Evolutionary conservation across 352 stramenopile species (phyloP), one percentile per base, ranked within the genome.

Genomic region (Pythium guiyangense): DNA sequence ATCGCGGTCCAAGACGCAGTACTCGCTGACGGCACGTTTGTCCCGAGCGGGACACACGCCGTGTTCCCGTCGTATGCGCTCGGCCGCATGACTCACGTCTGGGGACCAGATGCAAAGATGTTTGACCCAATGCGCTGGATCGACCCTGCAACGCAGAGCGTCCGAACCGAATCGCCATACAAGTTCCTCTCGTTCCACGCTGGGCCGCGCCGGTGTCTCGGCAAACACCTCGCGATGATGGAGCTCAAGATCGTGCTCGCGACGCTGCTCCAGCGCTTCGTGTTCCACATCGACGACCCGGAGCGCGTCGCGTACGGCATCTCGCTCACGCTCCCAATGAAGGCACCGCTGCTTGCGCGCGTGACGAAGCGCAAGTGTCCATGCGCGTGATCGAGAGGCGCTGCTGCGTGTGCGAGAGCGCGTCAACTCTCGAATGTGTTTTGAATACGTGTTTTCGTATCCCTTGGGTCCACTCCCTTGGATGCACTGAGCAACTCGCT

Each of bases 161-260:
- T 71, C 40, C n/a, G 27, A 15, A 9, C 29, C 3, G 60, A 63
- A 18, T 74, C 69, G 34, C 27, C 56, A 22, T 86, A 69, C 62
- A 64, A 84, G 51, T 82, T 73, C 50, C 56, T 62, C 12, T 54
- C 63, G 2, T 88, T 88, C 57, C 63, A 78, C 52, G 74, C 64
- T 0, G 73, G 77, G 1, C 67, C 64, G 20, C 59, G 73, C 6
- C 22, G 59, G n/a, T 87, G 77, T 45, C 52, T 85, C 4, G 76
- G 77, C 20, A 74, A 59, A 29, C 48, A 59, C 25, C 35, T 87
- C 20, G 77, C 76, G 14, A 52, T 84, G 52, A 47, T 84, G 29
- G 63, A 87, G 52, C 69, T 83, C 22, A 83, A 86, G 57, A 62
- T 75, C 17, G 52, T 71, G 39, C n/a, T 74, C 1, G 59, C 58